Base-by-base conservation (phyloP, 208 protist genomes). In the Leishmania turanica region DNA sequence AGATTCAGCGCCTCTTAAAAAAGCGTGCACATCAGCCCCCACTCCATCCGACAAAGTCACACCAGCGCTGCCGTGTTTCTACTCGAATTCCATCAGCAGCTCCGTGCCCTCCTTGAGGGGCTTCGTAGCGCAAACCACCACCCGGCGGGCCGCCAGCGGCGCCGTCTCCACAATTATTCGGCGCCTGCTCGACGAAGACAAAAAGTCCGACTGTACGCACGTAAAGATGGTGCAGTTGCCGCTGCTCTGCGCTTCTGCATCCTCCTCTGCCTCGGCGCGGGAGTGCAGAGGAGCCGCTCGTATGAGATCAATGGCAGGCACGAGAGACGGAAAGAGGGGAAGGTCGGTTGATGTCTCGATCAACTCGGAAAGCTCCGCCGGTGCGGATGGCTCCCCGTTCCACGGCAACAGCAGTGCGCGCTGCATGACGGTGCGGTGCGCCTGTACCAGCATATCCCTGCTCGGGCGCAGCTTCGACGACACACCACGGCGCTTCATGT, bases 301-400 rank as follows among this genome's bases (percentile, higher is more conserved):
- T 71, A 98, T 91, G 51, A 95, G 77, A 77, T 96, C 95, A 3
- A 98, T 85, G 5, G 92, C 77, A 19, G 95, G 95, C 21, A 98
- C 89, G 53, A 98, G 85, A 7, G 95, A 95, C 1, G 93, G 92
- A n/a, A 96, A 31, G 24, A 92, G 74, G 17, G 89, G 79, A 34
- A 96, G 73, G n/a, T 92, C 87, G 0, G 87, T 88, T 8, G 84
- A 78, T 21, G 75, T 47, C 65, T 81, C 86, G 5, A 96, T 86
- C 53, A 98, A 78, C 70, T 93, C 91, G 2, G 90, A 72, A 75
- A 98, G 82, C 64, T 92, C 88, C 15, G 68, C 90, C 11, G 95
- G 95, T 3, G 93, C 88, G 6, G 95, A 98, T 47, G 89, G 88
- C 70, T 89, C 87, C 56, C 94, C 91, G 75, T 92, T 89, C 45